Percentiles rank a stretch among this genome's conserved stretches.
These are phyloP conservation scores for Euphorbia lathyris DNA, from an alignment of 345 rosid genomes.

Conservation along the genomic window DNA sequence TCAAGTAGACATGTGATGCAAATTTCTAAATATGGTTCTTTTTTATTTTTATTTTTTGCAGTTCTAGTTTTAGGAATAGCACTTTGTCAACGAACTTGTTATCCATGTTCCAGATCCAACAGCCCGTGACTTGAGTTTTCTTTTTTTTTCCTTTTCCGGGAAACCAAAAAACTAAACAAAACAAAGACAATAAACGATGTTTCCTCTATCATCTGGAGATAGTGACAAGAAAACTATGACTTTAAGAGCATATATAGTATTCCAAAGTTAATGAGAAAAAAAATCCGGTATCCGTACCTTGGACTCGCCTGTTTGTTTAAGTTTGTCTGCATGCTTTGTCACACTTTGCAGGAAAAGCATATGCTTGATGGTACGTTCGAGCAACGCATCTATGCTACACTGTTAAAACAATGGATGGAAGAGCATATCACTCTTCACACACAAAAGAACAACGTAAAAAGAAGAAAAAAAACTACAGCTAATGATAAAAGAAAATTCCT, in stretches of 20 bases:
- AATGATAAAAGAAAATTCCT: conserved; percentile 24
- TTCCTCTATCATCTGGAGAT: neutral
- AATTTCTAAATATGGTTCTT: neutral
- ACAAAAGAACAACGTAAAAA: neutral
- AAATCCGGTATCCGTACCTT: conserved; percentile 44
- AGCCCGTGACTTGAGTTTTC: neutral
- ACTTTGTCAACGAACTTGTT: too few relatives aligned
- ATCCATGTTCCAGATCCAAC: neutral
- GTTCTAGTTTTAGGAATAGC: neutral
- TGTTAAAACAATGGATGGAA: conserved; percentile 36
- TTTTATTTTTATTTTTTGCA: too few relatives aligned
- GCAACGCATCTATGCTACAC: conserved; percentile 98
- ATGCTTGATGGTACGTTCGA: conserved; percentile 92
- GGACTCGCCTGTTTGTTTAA: conserved; percentile 75
- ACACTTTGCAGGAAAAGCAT: conserved; percentile 99
- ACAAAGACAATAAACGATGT: neutral
- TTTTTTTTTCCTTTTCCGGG: neutral
- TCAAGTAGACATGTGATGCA: neutral
- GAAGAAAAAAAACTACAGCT: neutral
- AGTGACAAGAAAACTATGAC: neutral
- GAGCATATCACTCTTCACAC: conserved; percentile 10
- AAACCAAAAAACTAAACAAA: neutral
- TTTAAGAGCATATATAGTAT: neutral
- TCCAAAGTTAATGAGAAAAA: neutral
- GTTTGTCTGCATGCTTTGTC: conserved; percentile 87